These are phyloP conservation scores for Carex cristatella DNA, from an alignment of 176 grass and related monocot species.

Conservation along the genomic window DNA sequence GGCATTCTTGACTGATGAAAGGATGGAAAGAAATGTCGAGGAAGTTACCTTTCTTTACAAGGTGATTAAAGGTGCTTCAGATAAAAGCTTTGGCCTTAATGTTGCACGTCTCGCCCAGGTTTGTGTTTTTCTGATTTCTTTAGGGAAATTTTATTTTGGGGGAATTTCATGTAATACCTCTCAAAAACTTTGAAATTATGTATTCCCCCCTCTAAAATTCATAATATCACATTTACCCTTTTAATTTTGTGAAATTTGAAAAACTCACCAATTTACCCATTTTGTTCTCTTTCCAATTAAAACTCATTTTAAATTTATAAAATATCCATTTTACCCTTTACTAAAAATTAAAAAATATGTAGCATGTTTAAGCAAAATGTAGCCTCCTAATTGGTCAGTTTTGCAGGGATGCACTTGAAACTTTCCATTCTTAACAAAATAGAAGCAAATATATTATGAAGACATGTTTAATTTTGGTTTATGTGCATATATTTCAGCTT, in stretches of 20 bases:
- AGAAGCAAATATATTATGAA: background rate
- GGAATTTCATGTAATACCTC: too few relatives aligned
- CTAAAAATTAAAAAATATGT: too few relatives aligned
- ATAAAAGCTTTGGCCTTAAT: slow-evolving; percentile 96
- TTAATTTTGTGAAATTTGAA: too few relatives aligned
- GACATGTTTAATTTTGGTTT: background rate
- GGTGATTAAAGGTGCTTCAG: slow-evolving; percentile 75
- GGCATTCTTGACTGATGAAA: slow-evolving; percentile 48
- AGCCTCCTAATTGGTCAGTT: background rate
- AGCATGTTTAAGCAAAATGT: too few relatives aligned
- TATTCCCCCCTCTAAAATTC: too few relatives aligned
- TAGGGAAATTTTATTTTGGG: background rate
- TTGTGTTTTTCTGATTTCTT: slow-evolving; percentile 25
- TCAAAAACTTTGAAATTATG: too few relatives aligned
- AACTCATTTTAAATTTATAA: too few relatives aligned
- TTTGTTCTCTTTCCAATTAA: too few relatives aligned
- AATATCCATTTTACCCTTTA: too few relatives aligned
- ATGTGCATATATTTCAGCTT: slow-evolving; percentile 40
- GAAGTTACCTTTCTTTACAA: slow-evolving; percentile 98
- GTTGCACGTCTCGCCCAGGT: slow-evolving; percentile 92
- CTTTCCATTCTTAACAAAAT: background rate
- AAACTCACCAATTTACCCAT: too few relatives aligned
- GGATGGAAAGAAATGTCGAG: slow-evolving; percentile 19
- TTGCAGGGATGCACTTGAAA: background rate
- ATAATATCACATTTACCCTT: too few relatives aligned